Base-by-base conservation (phyloP, 1,284 basidiomycete genomes). In the Irpex sp. region DNA sequence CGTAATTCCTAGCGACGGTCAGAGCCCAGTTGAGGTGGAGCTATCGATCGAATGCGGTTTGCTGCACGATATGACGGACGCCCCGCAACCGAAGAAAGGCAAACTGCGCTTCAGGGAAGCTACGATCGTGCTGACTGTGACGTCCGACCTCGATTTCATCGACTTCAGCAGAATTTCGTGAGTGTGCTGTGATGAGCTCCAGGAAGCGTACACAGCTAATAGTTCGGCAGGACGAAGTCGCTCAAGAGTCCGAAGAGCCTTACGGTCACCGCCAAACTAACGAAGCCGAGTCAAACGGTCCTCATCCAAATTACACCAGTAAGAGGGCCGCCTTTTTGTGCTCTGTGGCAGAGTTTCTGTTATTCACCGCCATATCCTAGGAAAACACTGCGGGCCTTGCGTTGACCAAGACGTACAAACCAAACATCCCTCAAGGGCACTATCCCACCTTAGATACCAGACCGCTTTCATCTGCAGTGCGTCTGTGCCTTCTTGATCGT, bases 81-180 rank as follows among this genome's bases (percentile, higher is more conserved):
- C 39, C n/a, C 10, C 51, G 8, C 78, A 72, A 66, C 65, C 64
- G 56, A 84, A 82, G 70, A 88, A 81, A 67, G 65, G 65, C 3
- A 84, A 81, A 66, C 67, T 70, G 59, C 75, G 76, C 39, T 74
- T 73, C 53, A 70, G 74, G 5, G 83, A 87, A 61, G 85, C 84
- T 80, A 90, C 91, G 0, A 77, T 80, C 19, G 78, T 93, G n/a
- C 71, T 92, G 55, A 86, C 87, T 4, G 60, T 89, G 39, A 91
- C 87, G 0, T 91, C 90, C 2, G 89, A 91, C 68, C 70, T 83
- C 67, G 79, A 83, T 37, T 83, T 88, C 59, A 71, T 93, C 61
- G 90, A 93, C 69, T 92, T 89, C 68, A 85, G 90, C 49, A 82
- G 88, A 36, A 89, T 89, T 57, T 78, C 82, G 90, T 91, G 67